Evolutionary conservation across 306 rosid species (phyloP), one percentile per base, ranked within the genome.

Genomic region (Trifolium repens): DNA sequence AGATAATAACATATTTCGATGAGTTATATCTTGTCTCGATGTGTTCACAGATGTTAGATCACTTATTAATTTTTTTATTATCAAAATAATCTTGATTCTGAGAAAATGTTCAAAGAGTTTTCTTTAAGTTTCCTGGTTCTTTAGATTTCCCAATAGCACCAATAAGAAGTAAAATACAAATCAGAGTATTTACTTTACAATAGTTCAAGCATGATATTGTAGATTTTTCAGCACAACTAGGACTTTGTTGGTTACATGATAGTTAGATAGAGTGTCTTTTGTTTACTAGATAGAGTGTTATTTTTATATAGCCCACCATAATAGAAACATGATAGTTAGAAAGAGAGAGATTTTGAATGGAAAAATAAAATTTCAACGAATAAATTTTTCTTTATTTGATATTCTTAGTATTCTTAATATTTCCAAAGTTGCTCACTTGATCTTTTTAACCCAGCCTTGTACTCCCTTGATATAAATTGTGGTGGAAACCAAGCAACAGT

Each of bases 401-500:
- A 17, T 67, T 42, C 17, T 7, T 24, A 6, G 39, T 43, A 43
- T 24, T 10, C 35, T 66, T 66, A 37, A 42, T 42, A 66, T 66
- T 43, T 67, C 12, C 3, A 12, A 17, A 57, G 22, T 54, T 39
- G 7, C 64, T 71, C 7, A 71, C 75, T 4, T 4, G 44, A 10
- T 53, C 47, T 53, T 15, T 50, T 71, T 27, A 15, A 19, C 19
- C 58, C 78, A 79, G 78, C 12, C 7, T 17, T 5, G 17, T 3
- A 60, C 42, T 66, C 73, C 39, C 19, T 83, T 50, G 11, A 79
- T 57, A 83, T 83, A 74, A 83, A 83, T 8, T 83, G 86, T 49
- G 86, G 86, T 55, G 80, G 60, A 57, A 1, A 0, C 1, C 0
- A 5, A 32, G 0, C 12, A 14, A 3, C 0, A 73, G 8, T 7